Evolutionary conservation across 345 rosid genomes (phyloP).

Genomic region (Balakata baccata): DNA sequence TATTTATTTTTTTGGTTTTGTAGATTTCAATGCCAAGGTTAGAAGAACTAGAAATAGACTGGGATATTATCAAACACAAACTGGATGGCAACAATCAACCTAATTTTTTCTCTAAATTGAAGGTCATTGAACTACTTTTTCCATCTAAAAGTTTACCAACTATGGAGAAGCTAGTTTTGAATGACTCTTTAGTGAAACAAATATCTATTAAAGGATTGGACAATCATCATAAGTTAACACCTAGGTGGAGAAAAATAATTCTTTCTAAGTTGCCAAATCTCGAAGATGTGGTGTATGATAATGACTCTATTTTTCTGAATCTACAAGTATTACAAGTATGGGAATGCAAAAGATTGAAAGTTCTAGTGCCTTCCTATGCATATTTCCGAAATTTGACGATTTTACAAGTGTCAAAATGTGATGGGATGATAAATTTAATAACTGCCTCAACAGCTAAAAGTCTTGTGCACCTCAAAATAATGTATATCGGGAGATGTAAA

Average conservation of each 20-base stretch:
- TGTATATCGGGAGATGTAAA: constrained; percentile 9
- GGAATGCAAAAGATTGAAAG: neutral
- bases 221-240: neutral
- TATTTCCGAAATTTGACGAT: neutral
- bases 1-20: too few species aligned
- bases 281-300: neutral
- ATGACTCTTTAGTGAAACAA: neutral
- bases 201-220: neutral
- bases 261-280: neutral
- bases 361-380: neutral
- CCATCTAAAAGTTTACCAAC: neutral
- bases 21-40: too few species aligned
- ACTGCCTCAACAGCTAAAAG: neutral
- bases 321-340: neutral
- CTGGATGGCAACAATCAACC: too few species aligned
- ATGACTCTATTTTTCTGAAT: neutral
- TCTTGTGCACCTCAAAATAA: neutral
- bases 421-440: neutral
- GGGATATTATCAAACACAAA: too few species aligned
- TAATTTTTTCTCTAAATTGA: too few species aligned
- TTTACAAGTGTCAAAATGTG: constrained; percentile 1
- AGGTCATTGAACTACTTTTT: too few species aligned
- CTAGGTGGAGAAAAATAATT: neutral
- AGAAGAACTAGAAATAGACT: too few species aligned
- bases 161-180: neutral